Percentiles rank a stretch among this genome's conserved stretches.
Conservation (phyloP, 441 rosid genomes). For the Kokia cookei region DNA sequence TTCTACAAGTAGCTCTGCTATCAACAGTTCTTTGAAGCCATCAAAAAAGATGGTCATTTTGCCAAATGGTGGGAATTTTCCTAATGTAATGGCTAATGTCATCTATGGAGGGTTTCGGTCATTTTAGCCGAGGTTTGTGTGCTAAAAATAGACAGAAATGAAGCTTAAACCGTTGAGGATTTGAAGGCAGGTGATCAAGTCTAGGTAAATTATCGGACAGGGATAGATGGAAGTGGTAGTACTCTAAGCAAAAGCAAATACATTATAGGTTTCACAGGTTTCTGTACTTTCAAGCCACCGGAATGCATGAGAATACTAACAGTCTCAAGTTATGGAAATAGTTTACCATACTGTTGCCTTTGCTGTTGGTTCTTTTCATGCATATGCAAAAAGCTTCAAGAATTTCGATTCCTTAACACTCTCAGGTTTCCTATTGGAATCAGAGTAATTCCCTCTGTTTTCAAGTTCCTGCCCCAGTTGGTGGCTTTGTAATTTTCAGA, state of each 20-base stretch:
- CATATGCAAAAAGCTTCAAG: not conserved
- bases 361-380: not conserved
- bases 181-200: not conserved
- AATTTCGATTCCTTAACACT: not conserved
- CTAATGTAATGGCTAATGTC: not conserved
- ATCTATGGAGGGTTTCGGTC: not conserved
- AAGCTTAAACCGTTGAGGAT: not conserved
- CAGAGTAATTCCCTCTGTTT: not conserved
- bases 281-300: not conserved
- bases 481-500: not conserved
- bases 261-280: not conserved
- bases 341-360: not conserved
- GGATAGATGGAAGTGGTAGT: not conserved
- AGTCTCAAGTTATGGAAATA: not conserved
- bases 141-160: not conserved
- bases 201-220: not conserved
- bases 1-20: conserved; percentile 41
- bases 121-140: not conserved
- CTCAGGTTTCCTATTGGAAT: not conserved
- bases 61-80: not conserved
- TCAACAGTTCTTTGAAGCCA: not conserved
- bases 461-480: not conserved
- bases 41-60: not conserved
- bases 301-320: not conserved
- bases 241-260: not conserved